These are phyloP conservation scores for Naganishia sp. DNA, from an alignment of 1,284 basidiomycete species.

Conservation along the genomic window DNA sequence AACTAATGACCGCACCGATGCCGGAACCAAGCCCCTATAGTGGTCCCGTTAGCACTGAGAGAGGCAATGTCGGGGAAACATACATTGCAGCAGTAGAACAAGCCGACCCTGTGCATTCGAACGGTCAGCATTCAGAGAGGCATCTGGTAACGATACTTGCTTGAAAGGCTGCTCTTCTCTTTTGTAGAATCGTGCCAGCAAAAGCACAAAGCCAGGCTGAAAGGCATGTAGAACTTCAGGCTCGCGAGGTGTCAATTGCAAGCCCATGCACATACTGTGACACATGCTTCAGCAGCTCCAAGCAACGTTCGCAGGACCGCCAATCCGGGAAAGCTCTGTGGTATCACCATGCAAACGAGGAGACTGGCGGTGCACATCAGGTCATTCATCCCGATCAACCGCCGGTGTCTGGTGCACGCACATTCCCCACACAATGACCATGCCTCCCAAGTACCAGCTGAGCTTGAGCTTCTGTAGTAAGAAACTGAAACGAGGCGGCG, in stretches of 20 bases:
- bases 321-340: constrained; percentile 44
- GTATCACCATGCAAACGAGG: constrained; percentile 47
- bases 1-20: constrained; percentile 43
- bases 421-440: constrained; percentile 48
- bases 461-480: constrained; percentile 42
- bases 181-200: constrained; percentile 49
- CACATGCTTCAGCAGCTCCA: constrained; percentile 46
- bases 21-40: constrained; percentile 40
- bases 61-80: not conserved
- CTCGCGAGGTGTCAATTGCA: no score
- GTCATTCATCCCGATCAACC: no score
- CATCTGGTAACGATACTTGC: not conserved
- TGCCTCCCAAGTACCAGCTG: constrained; percentile 40
- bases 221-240: no score
- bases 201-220: constrained; percentile 47
- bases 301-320: constrained; percentile 46
- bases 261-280: constrained; percentile 37
- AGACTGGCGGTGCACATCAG: constrained; percentile 6
- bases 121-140: not conserved
- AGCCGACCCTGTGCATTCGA: constrained; percentile 35
- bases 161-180: constrained; percentile 47
- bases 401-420: constrained; percentile 4
- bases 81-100: constrained; percentile 46
- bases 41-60: not conserved
- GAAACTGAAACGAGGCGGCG: constrained; percentile 18